A percentile compares a stretch with the other conserved stretches of the same genome.
Conservation (phyloP, 306 rosid genomes). For the Rubus idaeus region DNA sequence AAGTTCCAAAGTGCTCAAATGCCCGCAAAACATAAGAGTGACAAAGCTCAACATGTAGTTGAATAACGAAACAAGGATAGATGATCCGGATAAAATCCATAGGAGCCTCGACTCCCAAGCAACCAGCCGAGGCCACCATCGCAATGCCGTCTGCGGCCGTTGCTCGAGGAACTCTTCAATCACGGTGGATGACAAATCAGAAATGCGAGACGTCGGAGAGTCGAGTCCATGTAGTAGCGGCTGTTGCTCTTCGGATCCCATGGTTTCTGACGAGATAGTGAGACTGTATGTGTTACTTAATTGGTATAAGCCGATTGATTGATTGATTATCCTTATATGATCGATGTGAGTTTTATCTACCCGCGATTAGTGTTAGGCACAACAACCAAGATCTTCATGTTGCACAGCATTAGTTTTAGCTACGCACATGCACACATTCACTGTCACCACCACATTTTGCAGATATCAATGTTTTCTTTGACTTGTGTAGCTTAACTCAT, state of each 20-base stretch:
- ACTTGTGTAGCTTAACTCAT: too few relatives aligned
- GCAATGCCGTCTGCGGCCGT: conserved; percentile 14
- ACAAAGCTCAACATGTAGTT: conserved; percentile 52
- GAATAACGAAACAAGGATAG: conserved; percentile 40
- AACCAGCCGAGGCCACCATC: conserved; percentile 51
- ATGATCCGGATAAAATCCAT: conserved; percentile 55
- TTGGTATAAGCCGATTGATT: background rate
- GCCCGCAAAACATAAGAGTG: conserved; percentile 64
- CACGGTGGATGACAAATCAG: conserved; percentile 14
- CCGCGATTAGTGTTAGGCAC: too few relatives aligned
- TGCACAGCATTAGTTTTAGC: too few relatives aligned
- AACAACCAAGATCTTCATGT: too few relatives aligned
- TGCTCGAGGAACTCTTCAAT: conserved; percentile 45
- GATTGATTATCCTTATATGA: too few relatives aligned
- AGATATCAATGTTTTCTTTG: too few relatives aligned
- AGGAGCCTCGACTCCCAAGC: conserved; percentile 74
- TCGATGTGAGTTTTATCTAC: too few relatives aligned
- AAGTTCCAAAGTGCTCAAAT: conserved; percentile 57
- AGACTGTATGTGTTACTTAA: background rate
- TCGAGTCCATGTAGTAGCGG: conserved; percentile 20
- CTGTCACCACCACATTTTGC: too few relatives aligned
- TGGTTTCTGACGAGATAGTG: background rate
- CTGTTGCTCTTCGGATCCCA: conserved; percentile 29
- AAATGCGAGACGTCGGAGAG: conserved; percentile 14
- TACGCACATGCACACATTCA: too few relatives aligned